Conservation (phyloP, 2,329 filamentous ascomycete species). For the Penicillium palitans region DNA sequence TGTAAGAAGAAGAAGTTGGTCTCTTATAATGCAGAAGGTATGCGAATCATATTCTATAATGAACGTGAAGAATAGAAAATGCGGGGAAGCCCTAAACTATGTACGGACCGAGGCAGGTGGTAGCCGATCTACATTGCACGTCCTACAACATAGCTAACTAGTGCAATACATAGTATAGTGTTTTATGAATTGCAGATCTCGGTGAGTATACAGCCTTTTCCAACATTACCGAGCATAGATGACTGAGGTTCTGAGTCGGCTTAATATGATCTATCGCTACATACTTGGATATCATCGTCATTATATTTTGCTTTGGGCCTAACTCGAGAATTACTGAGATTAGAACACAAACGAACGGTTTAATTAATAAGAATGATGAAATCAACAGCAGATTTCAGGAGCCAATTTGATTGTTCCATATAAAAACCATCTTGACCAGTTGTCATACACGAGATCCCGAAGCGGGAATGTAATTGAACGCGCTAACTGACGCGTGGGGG, state of each 20-base stretch:
- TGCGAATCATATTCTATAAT: neutral
- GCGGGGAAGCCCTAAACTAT: slow-evolving; percentile 5
- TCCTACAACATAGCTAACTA: neutral
- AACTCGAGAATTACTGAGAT: neutral
- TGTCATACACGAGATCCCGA: slow-evolving; percentile 11
- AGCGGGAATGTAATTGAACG: slow-evolving; percentile 31
- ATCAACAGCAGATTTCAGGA: neutral
- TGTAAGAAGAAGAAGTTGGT: neutral
- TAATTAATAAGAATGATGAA: neutral
- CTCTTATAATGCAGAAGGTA: neutral
- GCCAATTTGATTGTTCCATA: neutral
- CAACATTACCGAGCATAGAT: neutral
- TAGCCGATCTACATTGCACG: neutral
- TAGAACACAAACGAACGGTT: neutral
- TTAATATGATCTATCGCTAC: neutral
- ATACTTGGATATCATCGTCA: neutral
- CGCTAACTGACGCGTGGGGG: slow-evolving; percentile 25
- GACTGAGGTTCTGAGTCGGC: neutral
- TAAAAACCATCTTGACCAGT: neutral
- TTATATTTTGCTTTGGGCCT: neutral
- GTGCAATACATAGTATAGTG: neutral
- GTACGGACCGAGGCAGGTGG: slow-evolving; percentile 23
- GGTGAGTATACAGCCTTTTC: neutral
- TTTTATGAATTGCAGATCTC: slow-evolving; percentile 6
- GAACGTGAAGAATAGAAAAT: neutral